These are phyloP conservation scores for Brettanomyces bruxellensis DNA, from an alignment of 805 yeast genomes.

Conservation along the genomic window DNA sequence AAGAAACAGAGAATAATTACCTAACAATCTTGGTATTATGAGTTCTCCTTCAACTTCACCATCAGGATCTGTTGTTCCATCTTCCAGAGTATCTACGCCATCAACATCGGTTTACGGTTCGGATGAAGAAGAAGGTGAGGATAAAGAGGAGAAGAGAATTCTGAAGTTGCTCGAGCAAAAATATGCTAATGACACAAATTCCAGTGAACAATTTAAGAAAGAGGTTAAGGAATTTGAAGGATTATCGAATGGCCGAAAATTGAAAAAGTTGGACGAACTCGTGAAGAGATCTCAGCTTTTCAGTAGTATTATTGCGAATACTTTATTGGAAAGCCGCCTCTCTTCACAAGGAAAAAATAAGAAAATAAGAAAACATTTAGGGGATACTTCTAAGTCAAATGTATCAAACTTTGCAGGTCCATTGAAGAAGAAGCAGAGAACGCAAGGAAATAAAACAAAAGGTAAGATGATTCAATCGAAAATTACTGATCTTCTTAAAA, in stretches of 20 bases:
- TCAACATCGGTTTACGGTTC: neutral
- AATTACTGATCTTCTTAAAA: slow-evolving; percentile 8
- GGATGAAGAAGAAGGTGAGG: slow-evolving; percentile 3
- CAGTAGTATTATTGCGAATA: slow-evolving; percentile 77
- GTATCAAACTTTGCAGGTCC: slow-evolving; percentile 9
- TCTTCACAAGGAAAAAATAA: slow-evolving; percentile 5
- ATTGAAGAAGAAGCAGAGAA: slow-evolving; percentile 17
- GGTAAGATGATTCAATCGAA: slow-evolving; percentile 9
- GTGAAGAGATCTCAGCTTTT: slow-evolving; percentile 86
- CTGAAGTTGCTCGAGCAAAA: slow-evolving; percentile 14
- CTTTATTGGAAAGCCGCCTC: slow-evolving; percentile 47
- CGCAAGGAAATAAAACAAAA: slow-evolving; percentile 9
- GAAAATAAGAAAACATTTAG: neutral
- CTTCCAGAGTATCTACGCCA: neutral
- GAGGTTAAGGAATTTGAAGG: slow-evolving; percentile 35
- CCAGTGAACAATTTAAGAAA: slow-evolving; percentile 7
- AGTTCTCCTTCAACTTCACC: neutral
- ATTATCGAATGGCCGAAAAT: slow-evolving; percentile 45
- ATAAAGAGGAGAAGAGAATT: slow-evolving; percentile 18
- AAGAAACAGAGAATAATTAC: no score
- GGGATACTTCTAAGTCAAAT: slow-evolving; percentile 6
- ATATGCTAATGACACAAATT: slow-evolving; percentile 5
- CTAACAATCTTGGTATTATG: no score
- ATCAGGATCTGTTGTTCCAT: neutral
- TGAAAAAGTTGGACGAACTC: slow-evolving; percentile 58